Percentiles rank a stretch among this genome's conserved stretches.
phyloP scores from a whole-genome alignment of 345 rosid species.

The Lepidium aucheri region DNA sequence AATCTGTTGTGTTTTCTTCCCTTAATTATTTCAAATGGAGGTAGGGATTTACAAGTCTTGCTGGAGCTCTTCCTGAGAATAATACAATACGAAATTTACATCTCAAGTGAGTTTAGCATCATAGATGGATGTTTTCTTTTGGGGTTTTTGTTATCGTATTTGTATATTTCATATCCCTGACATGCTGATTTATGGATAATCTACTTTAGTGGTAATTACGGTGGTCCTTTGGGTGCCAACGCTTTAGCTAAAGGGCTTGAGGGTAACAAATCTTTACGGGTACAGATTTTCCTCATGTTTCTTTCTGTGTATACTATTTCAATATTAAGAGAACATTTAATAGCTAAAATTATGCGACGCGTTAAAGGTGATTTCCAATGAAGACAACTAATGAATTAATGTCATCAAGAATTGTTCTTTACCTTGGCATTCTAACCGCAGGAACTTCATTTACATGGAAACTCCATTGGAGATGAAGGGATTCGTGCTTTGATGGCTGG shows the following conservation, averaged over 20 bases:
- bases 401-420: background rate
- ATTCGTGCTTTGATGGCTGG: slow-evolving; percentile 72
- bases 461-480: slow-evolving; percentile 95
- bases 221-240: slow-evolving; percentile 94
- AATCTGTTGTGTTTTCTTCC: slow-evolving; percentile 16
- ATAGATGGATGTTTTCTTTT: background rate
- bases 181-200: slow-evolving; percentile 5
- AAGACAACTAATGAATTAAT: background rate
- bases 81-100: slow-evolving; percentile 55
- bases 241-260: slow-evolving; percentile 90
- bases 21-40: slow-evolving; percentile 36
- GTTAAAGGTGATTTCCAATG: background rate
- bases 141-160: too few relatives aligned
- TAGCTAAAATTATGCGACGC: background rate
- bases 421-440: slow-evolving; percentile 22
- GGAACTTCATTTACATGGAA: slow-evolving; percentile 97
- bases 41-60: slow-evolving; percentile 96
- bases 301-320: background rate
- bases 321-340: background rate
- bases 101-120: slow-evolving; percentile 63
- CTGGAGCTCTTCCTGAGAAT: slow-evolving; percentile 72
- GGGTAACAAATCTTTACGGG: slow-evolving; percentile 81
- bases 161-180: background rate
- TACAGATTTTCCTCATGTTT: slow-evolving; percentile 21
- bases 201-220: slow-evolving; percentile 78